Conservation (phyloP, 257 asterid genomes). For the Nicotiana benthamiana region DNA sequence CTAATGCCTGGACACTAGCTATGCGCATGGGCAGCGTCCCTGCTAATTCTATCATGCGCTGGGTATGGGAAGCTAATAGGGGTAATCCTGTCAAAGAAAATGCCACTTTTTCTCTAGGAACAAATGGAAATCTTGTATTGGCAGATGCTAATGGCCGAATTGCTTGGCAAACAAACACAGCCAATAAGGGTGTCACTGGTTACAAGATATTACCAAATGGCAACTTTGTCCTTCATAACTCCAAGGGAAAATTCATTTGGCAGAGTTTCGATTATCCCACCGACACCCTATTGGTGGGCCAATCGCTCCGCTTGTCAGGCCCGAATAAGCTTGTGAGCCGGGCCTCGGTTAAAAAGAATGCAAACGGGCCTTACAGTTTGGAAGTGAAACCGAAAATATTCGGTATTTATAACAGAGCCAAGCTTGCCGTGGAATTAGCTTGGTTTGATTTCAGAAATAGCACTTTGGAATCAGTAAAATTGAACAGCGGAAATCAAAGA, state of each 20-base stretch:
- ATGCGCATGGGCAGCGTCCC: conserved; percentile 11
- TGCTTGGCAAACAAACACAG: conserved; percentile 15
- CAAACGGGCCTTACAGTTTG: conserved; percentile 2
- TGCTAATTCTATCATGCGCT: conserved; percentile 4
- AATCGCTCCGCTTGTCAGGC: neutral
- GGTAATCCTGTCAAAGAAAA: conserved; percentile 10
- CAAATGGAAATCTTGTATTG: conserved; percentile 1
- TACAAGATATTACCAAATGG: conserved; percentile 13
- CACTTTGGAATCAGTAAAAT: neutral
- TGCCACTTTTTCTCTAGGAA: conserved; percentile 7
- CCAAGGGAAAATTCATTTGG: conserved; percentile 15
- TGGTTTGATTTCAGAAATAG: neutral
- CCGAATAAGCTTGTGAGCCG: conserved; percentile 11
- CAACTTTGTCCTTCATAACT: conserved; percentile 15
- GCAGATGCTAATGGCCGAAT: conserved; percentile 14
- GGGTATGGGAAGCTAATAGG: conserved; percentile 23
- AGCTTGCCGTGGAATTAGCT: neutral
- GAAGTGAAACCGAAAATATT: neutral
- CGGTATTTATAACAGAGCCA: neutral
- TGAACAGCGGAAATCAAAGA: neutral
- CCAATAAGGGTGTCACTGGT: conserved; percentile 20
- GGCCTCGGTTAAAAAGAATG: neutral
- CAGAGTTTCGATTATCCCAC: conserved; percentile 16
- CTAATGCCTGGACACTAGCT: conserved; percentile 13
- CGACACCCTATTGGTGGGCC: conserved; percentile 12